phyloP scores from a whole-genome alignment of 176 grass and related monocot species.

The Saccharum spontaneum region DNA sequence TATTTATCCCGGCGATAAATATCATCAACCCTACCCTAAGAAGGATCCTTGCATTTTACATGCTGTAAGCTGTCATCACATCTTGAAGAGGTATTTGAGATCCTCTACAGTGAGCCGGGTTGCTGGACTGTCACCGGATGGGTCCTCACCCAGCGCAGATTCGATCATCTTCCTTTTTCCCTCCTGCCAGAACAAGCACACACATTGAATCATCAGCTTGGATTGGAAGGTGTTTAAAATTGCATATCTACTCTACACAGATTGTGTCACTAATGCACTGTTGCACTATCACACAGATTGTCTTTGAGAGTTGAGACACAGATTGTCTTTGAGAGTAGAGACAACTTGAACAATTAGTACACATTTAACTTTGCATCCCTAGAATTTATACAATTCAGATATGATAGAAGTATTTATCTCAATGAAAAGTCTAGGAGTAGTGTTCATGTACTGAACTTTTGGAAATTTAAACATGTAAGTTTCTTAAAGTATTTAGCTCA shows the following conservation, averaged over 20 bases:
- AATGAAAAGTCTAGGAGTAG: background rate
- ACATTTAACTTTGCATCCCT: background rate
- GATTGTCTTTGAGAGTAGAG: background rate
- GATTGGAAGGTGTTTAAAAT: background rate
- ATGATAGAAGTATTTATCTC: background rate
- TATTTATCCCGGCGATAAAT: background rate
- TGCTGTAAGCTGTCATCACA: slow-evolving; percentile 21
- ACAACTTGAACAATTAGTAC: background rate
- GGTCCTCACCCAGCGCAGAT: slow-evolving; percentile 73
- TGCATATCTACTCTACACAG: background rate
- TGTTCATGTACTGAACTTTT: background rate
- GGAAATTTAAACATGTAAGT: background rate
- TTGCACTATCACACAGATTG: background rate
- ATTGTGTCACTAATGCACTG: background rate
- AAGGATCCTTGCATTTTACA: background rate
- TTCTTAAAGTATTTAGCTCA: background rate
- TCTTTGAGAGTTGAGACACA: background rate
- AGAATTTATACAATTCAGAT: background rate
- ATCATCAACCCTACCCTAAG: background rate
- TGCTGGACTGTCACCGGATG: slow-evolving; percentile 24
- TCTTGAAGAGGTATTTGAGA: slow-evolving; percentile 75
- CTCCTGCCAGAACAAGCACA: slow-evolving; percentile 49
- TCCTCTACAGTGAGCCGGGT: slow-evolving; percentile 73
- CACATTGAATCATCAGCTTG: background rate
- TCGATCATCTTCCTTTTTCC: slow-evolving; percentile 69